Evolutionary conservation across 2,329 filamentous ascomycete species (phyloP).

Genomic region (Epichloe uncinata): DNA sequence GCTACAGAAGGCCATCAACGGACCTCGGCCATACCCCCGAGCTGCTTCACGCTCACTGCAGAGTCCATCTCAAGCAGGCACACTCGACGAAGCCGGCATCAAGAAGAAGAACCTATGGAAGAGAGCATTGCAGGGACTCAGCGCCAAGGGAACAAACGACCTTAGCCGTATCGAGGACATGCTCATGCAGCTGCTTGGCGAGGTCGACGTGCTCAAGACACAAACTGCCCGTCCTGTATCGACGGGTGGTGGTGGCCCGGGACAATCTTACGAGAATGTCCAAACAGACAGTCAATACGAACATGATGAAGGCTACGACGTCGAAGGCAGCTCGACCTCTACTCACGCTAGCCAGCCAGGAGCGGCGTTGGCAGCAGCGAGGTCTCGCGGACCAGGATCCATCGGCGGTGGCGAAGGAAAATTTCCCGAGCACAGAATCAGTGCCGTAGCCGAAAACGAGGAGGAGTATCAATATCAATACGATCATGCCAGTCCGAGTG

Average conservation of each 20-base stretch:
- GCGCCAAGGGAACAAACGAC: constrained; percentile 77
- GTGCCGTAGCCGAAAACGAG: constrained; percentile 74
- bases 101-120: constrained; percentile 94
- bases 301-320: constrained; percentile 42
- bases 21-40: constrained; percentile 70
- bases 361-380: constrained; percentile 53
- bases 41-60: constrained; percentile 47
- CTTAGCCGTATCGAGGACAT: constrained; percentile 80
- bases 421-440: constrained; percentile 68
- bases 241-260: constrained; percentile 39
- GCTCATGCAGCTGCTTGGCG: constrained; percentile 80
- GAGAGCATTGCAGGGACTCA: constrained; percentile 81
- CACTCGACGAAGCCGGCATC: constrained; percentile 41
- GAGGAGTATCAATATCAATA: constrained; percentile 48
- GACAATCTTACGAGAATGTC: constrained; percentile 55
- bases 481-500: constrained; percentile 32
- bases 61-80: constrained; percentile 41
- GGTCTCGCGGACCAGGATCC: constrained; percentile 28
- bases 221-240: constrained; percentile 32
- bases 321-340: constrained; percentile 57
- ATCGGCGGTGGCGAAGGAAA: constrained; percentile 37
- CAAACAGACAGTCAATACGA: constrained; percentile 50
- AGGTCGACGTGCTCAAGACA: constrained; percentile 73
- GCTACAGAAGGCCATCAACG: constrained; percentile 69
- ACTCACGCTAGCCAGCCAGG: constrained; percentile 64